A percentile compares a stretch with the other conserved stretches of the same genome.
phyloP scores from a whole-genome alignment of 176 grass and related monocot species.

The Musa troglodytarum region DNA sequence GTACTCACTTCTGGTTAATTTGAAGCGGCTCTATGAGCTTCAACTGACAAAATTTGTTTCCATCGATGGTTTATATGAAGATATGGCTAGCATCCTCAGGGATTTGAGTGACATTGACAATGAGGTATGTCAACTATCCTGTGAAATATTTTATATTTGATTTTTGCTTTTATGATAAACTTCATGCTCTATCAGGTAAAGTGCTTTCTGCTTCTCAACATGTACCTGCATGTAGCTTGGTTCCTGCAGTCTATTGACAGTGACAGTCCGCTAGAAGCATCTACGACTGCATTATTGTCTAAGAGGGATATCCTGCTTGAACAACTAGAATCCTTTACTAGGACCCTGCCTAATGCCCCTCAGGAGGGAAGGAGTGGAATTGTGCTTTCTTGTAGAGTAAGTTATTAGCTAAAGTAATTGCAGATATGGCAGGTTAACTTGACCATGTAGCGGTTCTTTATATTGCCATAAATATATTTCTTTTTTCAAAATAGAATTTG shows the following conservation, averaged over 20 bases:
- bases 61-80: conserved; percentile 67
- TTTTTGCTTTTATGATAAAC: not conserved
- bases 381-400: conserved; percentile 83
- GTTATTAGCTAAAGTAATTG: conserved; percentile 22
- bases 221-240: conserved; percentile 92
- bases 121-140: conserved; percentile 39
- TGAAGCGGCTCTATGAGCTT: conserved; percentile 91
- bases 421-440: not conserved
- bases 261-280: conserved; percentile 56
- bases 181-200: conserved; percentile 53
- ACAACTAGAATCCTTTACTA: conserved; percentile 66
- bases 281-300: conserved; percentile 49
- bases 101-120: conserved; percentile 85
- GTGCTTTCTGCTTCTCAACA: conserved; percentile 90
- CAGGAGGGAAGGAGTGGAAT: conserved; percentile 66
- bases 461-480: not conserved
- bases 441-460: conserved; percentile 7
- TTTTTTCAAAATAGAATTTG: not conserved
- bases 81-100: conserved; percentile 69
- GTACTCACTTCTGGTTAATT: conserved; percentile 97
- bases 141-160: not conserved
- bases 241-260: conserved; percentile 60
- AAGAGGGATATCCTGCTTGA: conserved; percentile 67
- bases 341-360: conserved; percentile 51
- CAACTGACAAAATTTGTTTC: conserved; percentile 67